Percentiles rank a stretch among this genome's conserved stretches.
These are phyloP conservation scores for Ganoderma meredithae DNA, from an alignment of 1,284 basidiomycete genomes.

Conservation along the genomic window DNA sequence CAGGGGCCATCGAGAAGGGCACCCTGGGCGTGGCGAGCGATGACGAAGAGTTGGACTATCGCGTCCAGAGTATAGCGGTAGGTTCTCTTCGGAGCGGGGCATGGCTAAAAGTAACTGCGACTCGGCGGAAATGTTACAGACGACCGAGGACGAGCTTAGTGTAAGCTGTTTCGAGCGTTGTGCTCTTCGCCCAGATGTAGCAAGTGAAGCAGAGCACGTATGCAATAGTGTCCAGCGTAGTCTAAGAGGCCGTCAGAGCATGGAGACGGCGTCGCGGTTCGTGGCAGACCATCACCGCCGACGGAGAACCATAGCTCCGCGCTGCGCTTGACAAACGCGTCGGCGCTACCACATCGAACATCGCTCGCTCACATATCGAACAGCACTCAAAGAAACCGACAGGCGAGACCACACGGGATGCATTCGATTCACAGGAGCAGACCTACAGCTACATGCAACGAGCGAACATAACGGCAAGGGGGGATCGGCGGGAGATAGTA, in stretches of 20 bases:
- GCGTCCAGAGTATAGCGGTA: constrained; percentile 13
- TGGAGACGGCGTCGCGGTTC: constrained; percentile 3
- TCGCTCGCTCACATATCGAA: background rate
- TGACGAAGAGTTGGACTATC: constrained; percentile 15
- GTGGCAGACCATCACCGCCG: background rate
- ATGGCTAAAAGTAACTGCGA: background rate
- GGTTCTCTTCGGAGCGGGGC: constrained; percentile 15
- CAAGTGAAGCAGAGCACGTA: background rate
- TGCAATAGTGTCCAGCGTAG: background rate
- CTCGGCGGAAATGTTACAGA: background rate
- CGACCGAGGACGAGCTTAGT: background rate
- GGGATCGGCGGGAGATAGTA: constrained; percentile 18
- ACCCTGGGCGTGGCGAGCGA: background rate
- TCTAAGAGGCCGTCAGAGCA: background rate
- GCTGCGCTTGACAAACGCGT: background rate
- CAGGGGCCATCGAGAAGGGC: background rate
- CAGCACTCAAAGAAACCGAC: background rate
- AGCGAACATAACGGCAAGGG: constrained; percentile 21
- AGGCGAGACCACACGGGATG: constrained; percentile 24
- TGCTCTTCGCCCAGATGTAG: background rate
- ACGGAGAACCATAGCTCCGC: background rate
- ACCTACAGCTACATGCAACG: constrained; percentile 32
- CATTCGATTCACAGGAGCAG: constrained; percentile 24
- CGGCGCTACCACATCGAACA: background rate
- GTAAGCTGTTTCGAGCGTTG: background rate